Conservation (phyloP, 352 stramenopile species). For the Phytopythium litorale region DNA sequence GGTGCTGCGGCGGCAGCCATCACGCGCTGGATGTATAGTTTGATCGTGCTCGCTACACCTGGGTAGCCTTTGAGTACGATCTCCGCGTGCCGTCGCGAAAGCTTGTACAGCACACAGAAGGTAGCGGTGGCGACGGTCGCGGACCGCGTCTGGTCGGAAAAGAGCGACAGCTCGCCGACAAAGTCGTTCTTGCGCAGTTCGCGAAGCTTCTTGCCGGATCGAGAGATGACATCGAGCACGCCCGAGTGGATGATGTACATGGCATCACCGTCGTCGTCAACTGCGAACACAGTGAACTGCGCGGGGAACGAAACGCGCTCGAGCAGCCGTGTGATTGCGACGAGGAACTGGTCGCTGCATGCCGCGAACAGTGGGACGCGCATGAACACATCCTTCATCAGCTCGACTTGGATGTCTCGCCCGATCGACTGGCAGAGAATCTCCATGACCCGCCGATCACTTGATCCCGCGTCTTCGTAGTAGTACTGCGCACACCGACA, state of each 20-base stretch:
- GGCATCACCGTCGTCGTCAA: constrained; percentile 33
- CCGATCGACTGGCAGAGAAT: constrained; percentile 47
- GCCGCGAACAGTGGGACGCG: constrained; percentile 34
- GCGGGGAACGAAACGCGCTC: constrained; percentile 41
- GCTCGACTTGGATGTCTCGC: constrained; percentile 46
- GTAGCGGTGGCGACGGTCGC: constrained; percentile 33
- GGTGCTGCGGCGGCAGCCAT: background rate
- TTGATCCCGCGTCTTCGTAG: constrained; percentile 41
- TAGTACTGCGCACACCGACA: constrained; percentile 17
- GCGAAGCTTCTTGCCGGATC: constrained; percentile 33
- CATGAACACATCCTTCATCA: constrained; percentile 33
- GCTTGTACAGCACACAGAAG: constrained; percentile 38
- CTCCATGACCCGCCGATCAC: constrained; percentile 33
- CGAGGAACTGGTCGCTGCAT: constrained; percentile 39
- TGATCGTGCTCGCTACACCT: constrained; percentile 23
- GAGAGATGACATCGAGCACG: constrained; percentile 27
- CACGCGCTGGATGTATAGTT: constrained; percentile 12
- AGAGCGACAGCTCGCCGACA: constrained; percentile 50
- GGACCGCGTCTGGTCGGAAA: constrained; percentile 35
- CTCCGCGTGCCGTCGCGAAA: constrained; percentile 35
- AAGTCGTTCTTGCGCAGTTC: constrained; percentile 45
- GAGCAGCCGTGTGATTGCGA: constrained; percentile 36
- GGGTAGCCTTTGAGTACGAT: constrained; percentile 32
- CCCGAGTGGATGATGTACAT: constrained; percentile 57
- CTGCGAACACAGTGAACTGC: constrained; percentile 32